Conservation (phyloP, 306 rosid genomes). For the Gillenia trifoliata region DNA sequence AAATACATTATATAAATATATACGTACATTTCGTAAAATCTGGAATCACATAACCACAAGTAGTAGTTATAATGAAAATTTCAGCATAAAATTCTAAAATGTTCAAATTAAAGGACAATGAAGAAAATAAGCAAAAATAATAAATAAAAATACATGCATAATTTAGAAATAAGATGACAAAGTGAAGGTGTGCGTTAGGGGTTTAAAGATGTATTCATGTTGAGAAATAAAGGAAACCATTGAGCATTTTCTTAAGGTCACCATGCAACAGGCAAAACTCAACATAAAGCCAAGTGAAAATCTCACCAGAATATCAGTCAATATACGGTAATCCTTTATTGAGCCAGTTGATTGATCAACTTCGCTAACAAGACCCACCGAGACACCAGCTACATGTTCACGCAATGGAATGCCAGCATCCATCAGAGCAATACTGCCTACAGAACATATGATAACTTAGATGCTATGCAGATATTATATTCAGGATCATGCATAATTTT, state of each 20-base stretch:
- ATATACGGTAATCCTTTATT: slow-evolving; percentile 71
- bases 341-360: slow-evolving; percentile 69
- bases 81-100: not conserved
- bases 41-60: slow-evolving; percentile 2
- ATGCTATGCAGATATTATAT: not conserved
- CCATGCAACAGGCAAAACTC: slow-evolving; percentile 8
- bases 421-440: slow-evolving; percentile 95
- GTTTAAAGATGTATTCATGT: not conserved
- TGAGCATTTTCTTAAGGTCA: slow-evolving; percentile 14
- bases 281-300: slow-evolving; percentile 14
- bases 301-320: slow-evolving; percentile 95
- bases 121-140: not conserved
- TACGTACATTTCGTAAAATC: not conserved
- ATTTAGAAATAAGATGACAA: not conserved
- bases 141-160: not conserved
- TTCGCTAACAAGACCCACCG: slow-evolving; percentile 90
- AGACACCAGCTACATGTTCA: slow-evolving; percentile 94
- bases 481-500: not conserved
- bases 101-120: not conserved
- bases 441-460: slow-evolving; percentile 21
- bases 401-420: slow-evolving; percentile 88
- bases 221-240: slow-evolving; percentile 8
- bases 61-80: not conserved
- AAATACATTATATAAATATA: not conserved
- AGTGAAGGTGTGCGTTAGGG: not conserved